phyloP scores from a whole-genome alignment of 768 basidiomycete species.

The Boletus fagicola region DNA sequence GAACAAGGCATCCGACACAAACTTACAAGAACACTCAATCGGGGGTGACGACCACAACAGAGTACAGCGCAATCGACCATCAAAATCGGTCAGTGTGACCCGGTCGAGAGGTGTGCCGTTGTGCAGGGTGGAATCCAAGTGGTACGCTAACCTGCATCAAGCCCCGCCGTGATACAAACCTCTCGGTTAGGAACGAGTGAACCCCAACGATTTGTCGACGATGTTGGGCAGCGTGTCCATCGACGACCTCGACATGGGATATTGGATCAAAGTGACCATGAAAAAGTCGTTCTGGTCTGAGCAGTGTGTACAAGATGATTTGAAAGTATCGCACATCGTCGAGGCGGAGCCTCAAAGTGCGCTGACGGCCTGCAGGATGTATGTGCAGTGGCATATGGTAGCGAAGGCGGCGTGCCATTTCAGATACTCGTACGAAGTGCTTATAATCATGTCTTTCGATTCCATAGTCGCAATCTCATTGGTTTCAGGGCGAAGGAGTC shows the following conservation, averaged over 20 bases:
- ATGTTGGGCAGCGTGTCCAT: background rate
- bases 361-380: too few species aligned
- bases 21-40: background rate
- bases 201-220: too few species aligned
- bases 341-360: background rate
- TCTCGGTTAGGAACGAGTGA: background rate
- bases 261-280: constrained; percentile 14
- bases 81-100: background rate
- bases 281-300: background rate
- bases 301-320: background rate
- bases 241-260: constrained; percentile 20
- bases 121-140: background rate
- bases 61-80: background rate
- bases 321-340: background rate
- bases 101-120: background rate
- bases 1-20: background rate
- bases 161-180: background rate
- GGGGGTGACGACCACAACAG: background rate
- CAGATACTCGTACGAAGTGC: background rate
- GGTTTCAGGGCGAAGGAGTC: too few species aligned
- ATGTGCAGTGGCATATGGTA: too few species aligned
- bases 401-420: background rate
- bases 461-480: too few species aligned
- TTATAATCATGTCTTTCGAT: background rate
- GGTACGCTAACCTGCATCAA: background rate